Percentiles rank a stretch among this genome's conserved stretches.
These are phyloP conservation scores for Nannizziopsis arthrosporioides DNA, from an alignment of 2,329 filamentous ascomycete genomes.

Conservation along the genomic window DNA sequence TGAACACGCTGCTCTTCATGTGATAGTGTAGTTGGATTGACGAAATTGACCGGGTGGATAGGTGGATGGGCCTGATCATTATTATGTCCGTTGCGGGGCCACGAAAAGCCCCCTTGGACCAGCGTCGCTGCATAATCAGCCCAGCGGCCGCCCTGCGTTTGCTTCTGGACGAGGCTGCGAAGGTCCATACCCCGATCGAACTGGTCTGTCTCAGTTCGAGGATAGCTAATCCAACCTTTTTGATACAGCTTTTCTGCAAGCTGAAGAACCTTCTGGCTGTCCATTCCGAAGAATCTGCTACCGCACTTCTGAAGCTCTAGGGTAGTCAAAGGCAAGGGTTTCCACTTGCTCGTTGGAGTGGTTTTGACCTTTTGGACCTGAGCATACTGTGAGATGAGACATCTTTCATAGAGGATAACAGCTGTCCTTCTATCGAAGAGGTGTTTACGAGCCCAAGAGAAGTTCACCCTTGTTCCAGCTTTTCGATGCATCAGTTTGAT, in stretches of 20 bases:
- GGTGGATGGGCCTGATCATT: conserved; percentile 97
- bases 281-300: conserved; percentile 78
- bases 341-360: conserved; percentile 88
- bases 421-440: conserved; percentile 80
- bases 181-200: conserved; percentile 87
- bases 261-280: conserved; percentile 76
- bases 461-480: conserved; percentile 66
- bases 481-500: conserved; percentile 74
- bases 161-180: conserved; percentile 66
- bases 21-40: conserved; percentile 45
- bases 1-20: conserved; percentile 66
- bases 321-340: conserved; percentile 83
- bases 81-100: conserved; percentile 69
- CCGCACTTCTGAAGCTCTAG: conserved; percentile 96
- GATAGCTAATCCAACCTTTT: conserved; percentile 93
- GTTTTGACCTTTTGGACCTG: conserved; percentile 75
- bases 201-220: conserved; percentile 90
- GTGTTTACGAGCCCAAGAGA: conserved; percentile 68
- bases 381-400: conserved; percentile 62
- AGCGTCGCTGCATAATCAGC: conserved; percentile 62
- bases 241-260: conserved; percentile 78
- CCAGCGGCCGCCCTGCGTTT: conserved; percentile 66
- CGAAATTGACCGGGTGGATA: conserved; percentile 90
- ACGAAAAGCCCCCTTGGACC: conserved; percentile 59
- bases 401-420: conserved; percentile 73